These are phyloP conservation scores for Penicillium longicatenatum DNA, from an alignment of 495 filamentous ascomycete species.

Conservation along the genomic window DNA sequence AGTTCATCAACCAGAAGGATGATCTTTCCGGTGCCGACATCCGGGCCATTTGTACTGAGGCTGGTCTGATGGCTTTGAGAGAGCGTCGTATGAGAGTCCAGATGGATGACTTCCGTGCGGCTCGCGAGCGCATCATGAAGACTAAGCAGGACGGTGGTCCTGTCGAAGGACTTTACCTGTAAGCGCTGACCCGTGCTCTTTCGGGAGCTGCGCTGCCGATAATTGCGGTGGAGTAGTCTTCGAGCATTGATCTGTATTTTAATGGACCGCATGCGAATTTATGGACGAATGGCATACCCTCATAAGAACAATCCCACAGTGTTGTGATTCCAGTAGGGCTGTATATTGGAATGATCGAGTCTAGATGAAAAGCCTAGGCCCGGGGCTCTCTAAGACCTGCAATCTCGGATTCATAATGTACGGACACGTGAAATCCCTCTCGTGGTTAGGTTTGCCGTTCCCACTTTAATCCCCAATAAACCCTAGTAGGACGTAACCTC, in stretches of 20 bases:
- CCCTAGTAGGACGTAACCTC: no score
- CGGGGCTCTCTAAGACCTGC: no score
- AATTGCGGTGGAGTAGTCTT: slow-evolving; percentile 12
- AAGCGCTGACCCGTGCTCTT: slow-evolving; percentile 35
- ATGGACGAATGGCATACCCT: slow-evolving; percentile 14
- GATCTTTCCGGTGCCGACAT: slow-evolving; percentile 98
- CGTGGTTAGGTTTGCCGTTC: no score
- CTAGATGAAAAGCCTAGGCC: background rate
- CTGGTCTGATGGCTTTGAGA: slow-evolving; percentile 90
- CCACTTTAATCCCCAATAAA: no score
- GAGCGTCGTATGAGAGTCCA: slow-evolving; percentile 97
- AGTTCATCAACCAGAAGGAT: slow-evolving; percentile 98
- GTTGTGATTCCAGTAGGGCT: background rate
- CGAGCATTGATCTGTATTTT: slow-evolving; percentile 29
- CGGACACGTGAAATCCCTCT: no score
- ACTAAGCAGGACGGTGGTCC: slow-evolving; percentile 99
- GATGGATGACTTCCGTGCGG: slow-evolving; percentile 96
- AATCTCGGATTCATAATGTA: no score
- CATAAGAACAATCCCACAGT: slow-evolving; percentile 5
- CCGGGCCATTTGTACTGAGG: slow-evolving; percentile 97
- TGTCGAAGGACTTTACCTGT: slow-evolving; percentile 94
- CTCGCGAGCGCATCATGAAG: slow-evolving; percentile 93
- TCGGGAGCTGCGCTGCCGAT: background rate
- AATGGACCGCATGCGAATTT: slow-evolving; percentile 23
- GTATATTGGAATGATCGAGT: background rate